Conservation (phyloP, 108 stramenopile genomes). For the Seminavis robusta region DNA sequence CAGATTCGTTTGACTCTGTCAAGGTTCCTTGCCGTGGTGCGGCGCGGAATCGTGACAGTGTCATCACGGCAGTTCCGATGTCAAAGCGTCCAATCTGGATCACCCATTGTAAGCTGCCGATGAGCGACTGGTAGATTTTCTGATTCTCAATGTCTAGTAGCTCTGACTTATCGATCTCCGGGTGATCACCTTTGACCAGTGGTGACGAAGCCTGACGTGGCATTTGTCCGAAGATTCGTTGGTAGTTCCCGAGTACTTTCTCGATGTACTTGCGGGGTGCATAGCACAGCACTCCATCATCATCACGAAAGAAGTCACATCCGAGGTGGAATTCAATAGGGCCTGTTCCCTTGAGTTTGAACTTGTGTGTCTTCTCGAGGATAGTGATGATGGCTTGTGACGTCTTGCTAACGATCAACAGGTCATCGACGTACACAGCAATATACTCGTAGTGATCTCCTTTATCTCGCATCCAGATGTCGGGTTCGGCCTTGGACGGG, state of each 20-base stretch:
- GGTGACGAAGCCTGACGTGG: slow-evolving; percentile 22
- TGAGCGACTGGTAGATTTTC: slow-evolving; percentile 25
- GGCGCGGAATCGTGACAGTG: slow-evolving; percentile 29
- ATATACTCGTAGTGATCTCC: slow-evolving; percentile 4
- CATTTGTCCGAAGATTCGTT: slow-evolving; percentile 19
- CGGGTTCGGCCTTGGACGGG: slow-evolving; percentile 9
- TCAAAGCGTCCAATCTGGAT: slow-evolving; percentile 38
- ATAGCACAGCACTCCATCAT: slow-evolving; percentile 9
- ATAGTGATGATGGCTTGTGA: background rate
- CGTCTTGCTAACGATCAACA: background rate
- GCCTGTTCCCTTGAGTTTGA: slow-evolving; percentile 21
- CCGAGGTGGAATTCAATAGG: slow-evolving; percentile 6
- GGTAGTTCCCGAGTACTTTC: slow-evolving; percentile 14
- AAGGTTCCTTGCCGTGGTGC: slow-evolving; percentile 32
- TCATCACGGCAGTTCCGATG: slow-evolving; percentile 24
- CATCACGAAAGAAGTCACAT: background rate
- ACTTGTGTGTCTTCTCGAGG: background rate
- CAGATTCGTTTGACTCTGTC: slow-evolving; percentile 22
- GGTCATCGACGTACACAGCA: slow-evolving; percentile 17
- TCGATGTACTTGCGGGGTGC: slow-evolving; percentile 14
- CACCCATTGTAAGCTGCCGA: slow-evolving; percentile 32
- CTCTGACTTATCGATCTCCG: slow-evolving; percentile 25
- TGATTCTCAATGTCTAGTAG: slow-evolving; percentile 8
- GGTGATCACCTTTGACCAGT: slow-evolving; percentile 24
- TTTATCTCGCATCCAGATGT: slow-evolving; percentile 3